Conservation (phyloP, 768 basidiomycete species). For the Kwoniella sp. region DNA sequence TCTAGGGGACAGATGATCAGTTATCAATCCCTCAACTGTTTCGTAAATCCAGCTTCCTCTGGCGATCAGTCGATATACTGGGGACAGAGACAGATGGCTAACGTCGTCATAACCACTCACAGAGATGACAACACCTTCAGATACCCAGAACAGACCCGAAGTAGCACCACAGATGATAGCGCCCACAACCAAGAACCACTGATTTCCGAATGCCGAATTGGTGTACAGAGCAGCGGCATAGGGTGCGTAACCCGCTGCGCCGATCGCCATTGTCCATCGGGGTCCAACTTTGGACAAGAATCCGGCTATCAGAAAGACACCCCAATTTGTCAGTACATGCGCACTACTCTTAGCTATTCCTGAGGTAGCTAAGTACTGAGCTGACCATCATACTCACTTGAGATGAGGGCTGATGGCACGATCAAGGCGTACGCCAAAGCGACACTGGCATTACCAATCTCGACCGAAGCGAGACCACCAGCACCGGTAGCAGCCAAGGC, state of each 20-base stretch:
- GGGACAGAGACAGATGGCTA: too few relatives aligned
- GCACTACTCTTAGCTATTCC: too few relatives aligned
- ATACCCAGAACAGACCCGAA: slow-evolving; percentile 26
- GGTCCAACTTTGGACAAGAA: slow-evolving; percentile 12
- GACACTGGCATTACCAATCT: slow-evolving; percentile 21
- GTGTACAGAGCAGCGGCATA: slow-evolving; percentile 24
- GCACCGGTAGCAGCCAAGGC: slow-evolving; percentile 26
- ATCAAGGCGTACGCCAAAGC: slow-evolving; percentile 24
- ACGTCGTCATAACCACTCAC: too few relatives aligned
- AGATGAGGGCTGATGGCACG: slow-evolving; percentile 20
- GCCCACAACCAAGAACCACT: slow-evolving; percentile 25
- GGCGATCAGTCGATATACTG: too few relatives aligned
- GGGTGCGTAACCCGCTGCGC: slow-evolving; percentile 23
- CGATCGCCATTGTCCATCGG: slow-evolving; percentile 18
- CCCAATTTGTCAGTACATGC: too few relatives aligned
- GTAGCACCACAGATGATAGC: slow-evolving; percentile 25
- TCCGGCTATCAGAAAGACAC: background rate
- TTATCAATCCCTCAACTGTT: too few relatives aligned
- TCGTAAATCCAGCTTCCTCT: too few relatives aligned
- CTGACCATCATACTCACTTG: slow-evolving; percentile 6
- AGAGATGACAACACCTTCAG: slow-evolving; percentile 20
- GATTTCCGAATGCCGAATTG: slow-evolving; percentile 19
- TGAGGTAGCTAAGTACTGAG: too few relatives aligned
- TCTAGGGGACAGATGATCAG: slow-evolving; percentile 1
- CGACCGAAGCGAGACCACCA: slow-evolving; percentile 22